Base-by-base conservation (phyloP, 2,329 filamentous ascomycete species). In the Monilinia polystroma region DNA sequence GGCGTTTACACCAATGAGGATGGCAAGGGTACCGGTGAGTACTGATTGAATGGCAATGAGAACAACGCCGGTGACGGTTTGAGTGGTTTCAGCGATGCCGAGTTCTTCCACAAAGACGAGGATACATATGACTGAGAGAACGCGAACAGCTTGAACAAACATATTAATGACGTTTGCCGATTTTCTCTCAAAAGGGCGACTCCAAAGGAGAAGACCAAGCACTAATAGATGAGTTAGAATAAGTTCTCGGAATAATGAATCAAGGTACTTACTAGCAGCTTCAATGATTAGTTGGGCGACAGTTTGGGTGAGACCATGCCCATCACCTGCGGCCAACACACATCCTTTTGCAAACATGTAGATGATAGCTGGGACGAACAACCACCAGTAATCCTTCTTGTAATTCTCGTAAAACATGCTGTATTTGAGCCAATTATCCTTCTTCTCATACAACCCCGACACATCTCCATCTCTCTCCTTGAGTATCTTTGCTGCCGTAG, bases 381-480 rank as follows among this genome's bases (percentile, higher is more conserved):
- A 80, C 94, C 94, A 98, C 95, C 95, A 99, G 81, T 94, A 97
- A 73, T 89, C 87, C 79, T 91, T 92, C 81, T 92, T 93, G 83
- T 97, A 98, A 73, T 89, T 90, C 75, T 98, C 95, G 81, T 99
- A 99, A 81, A 99, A 98, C 69, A 97, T 84, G 74, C 91, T 95
- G 84, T 99, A 99, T 81, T 95, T 96, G 77, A 92, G 84, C 93
- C 95, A 97, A 52, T 90, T 88, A 67, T 90, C 86, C 82, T 95
- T 96, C 80, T 98, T 85, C 68, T 97, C 91, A 78, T 93, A 98
- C 11, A 99, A 83, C 16, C 82, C 86, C 20, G 84, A 82, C 0
- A 85, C 79, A 75, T 93, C 90, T 67, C 94, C 94, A 72, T 96
- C 89, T 41, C 82, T 75, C 74, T 87, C 84, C 82, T 91, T 94